These are phyloP conservation scores for Calonectria fujianensis DNA, from an alignment of 2,329 filamentous ascomycete genomes.

Conservation along the genomic window DNA sequence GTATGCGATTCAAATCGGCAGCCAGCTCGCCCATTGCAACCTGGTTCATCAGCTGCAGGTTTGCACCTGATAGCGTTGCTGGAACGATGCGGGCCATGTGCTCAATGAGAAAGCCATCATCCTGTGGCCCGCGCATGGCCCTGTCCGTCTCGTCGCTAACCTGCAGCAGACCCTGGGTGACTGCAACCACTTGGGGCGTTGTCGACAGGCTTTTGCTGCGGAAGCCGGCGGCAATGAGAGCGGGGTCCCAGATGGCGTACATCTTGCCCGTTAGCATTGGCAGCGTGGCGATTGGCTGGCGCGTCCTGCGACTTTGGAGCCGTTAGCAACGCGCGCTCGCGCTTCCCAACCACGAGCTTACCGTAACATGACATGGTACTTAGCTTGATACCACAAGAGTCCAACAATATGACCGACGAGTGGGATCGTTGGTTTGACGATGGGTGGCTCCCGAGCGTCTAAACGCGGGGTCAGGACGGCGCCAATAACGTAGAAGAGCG, in stretches of 20 bases:
- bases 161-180: conserved; percentile 43
- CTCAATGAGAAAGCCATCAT: conserved; percentile 44
- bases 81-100: conserved; percentile 51
- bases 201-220: conserved; percentile 65
- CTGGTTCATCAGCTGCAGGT: conserved; percentile 20
- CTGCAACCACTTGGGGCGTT: conserved; percentile 62
- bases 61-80: conserved; percentile 27
- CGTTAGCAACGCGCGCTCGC: background rate
- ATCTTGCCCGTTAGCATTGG: conserved; percentile 64
- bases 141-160: background rate
- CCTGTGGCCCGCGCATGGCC: conserved; percentile 36
- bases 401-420: conserved; percentile 30
- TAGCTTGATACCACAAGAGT: conserved; percentile 23
- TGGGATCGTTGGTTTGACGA: conserved; percentile 24
- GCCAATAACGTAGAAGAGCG: background rate
- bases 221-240: conserved; percentile 63
- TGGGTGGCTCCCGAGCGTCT: conserved; percentile 26
- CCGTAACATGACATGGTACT: conserved; percentile 25
- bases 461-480: background rate
- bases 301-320: conserved; percentile 37
- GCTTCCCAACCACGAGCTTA: background rate
- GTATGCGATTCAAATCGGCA: background rate
- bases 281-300: conserved; percentile 63
- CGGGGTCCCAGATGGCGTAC: conserved; percentile 66
- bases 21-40: background rate